Base-by-base conservation (phyloP, 768 basidiomycete genomes). In the Lanmaoa pseudosensibilis region DNA sequence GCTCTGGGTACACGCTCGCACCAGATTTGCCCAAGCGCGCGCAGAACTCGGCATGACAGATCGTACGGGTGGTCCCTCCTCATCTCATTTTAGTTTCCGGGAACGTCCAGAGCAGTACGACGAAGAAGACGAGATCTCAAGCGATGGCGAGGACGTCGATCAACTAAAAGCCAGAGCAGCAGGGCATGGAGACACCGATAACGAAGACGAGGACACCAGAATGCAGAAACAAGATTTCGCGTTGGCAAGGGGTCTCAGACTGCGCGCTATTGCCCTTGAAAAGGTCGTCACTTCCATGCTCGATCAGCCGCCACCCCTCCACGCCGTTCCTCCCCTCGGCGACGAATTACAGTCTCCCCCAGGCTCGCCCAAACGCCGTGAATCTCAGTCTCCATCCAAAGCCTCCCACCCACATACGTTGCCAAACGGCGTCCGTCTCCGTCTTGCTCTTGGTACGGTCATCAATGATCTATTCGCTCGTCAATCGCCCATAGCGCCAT, bases 41-140 rank as follows among this genome's bases (percentile, higher is more conserved):
- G 89, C 90, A 51, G 91, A 92, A 70, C 81, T 94, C 12, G 89
- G 88, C 36, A 92, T 92, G 90, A 86, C 87, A 8, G 89, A 90
- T 71, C 86, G 83, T 55, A 85, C 89, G 0, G 88, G 88, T 7
- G 89, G 87, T 2, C 78, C 83, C 4, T 77, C 80, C 1, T 81
- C 85, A 1, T 65, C 79, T 8, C 80, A 87, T 58, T 86, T 86
- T 63, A 63, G 67, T n/a, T 82, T 86, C 67, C 80, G 88, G 37
- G 77, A 81, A 58, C 79, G 88, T 12, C 87, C 88, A 39, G 90
- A 93, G 64, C 85, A 84, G 54, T 90, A 84, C 62, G 86, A 89
- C 57, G 88, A 90, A 65, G 87, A 88, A 13, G 86, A 88, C 19
- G 85, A 89, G 55, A 73, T 75, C 4, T 73, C 72, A 18, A 87